Percentiles rank a stretch among this genome's conserved stretches.
phyloP scores from a whole-genome alignment of 2,329 filamentous ascomycete genomes.

The Cordyceps cateniannulata region DNA sequence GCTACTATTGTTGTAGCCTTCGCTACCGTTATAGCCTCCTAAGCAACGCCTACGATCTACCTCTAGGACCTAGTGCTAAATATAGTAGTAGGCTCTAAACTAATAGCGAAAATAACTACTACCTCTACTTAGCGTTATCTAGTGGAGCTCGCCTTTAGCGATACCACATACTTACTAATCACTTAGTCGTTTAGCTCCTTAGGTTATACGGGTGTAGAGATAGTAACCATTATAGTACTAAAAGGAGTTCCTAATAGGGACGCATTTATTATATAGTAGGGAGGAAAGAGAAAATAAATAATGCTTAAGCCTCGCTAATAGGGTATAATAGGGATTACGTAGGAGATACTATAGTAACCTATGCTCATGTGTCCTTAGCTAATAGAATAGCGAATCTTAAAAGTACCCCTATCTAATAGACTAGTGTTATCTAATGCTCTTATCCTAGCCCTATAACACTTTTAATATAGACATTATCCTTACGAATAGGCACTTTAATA shows the following conservation, averaged over 20 bases:
- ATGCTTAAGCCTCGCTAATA: neutral
- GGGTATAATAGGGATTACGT: neutral
- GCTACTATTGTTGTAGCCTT: neutral
- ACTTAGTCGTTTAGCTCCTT: conserved; percentile 1
- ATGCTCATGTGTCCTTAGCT: neutral
- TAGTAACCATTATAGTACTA: neutral
- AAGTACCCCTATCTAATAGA: neutral
- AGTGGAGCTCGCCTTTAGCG: neutral
- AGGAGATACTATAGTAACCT: neutral
- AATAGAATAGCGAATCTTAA: conserved; percentile 1
- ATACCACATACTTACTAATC: neutral
- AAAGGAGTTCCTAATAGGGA: conserved; percentile 7
- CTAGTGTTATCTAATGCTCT: neutral
- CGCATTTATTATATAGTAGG: conserved; percentile 5
- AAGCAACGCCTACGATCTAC: neutral
- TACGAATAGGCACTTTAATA: neutral
- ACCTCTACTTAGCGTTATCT: neutral
- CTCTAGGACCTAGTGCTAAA: neutral
- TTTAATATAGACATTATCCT: neutral
- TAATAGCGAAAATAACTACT: neutral
- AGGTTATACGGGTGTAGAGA: neutral
- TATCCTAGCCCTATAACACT: neutral
- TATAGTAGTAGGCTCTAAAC: neutral
- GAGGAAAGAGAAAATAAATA: neutral
- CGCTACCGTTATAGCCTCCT: neutral